These are phyloP conservation scores for Aegilops longissima DNA, from an alignment of 176 grass and related monocot species.

Conservation along the genomic window DNA sequence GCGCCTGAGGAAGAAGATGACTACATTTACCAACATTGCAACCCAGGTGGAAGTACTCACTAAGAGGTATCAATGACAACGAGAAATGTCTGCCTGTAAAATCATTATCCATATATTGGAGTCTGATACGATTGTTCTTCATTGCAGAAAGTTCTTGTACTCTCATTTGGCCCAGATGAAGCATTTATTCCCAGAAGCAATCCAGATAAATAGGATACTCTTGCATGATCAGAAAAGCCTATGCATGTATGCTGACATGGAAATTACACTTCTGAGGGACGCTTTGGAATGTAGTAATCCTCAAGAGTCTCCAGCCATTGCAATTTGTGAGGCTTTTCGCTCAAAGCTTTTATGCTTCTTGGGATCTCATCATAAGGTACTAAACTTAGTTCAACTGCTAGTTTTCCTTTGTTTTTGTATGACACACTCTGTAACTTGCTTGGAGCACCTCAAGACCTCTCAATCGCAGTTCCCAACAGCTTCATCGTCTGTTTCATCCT, in stretches of 20 bases:
- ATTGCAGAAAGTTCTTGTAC: conserved; percentile 63
- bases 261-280: conserved; percentile 73
- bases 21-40: conserved; percentile 73
- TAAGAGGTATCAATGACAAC: conserved; percentile 62
- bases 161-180: conserved; percentile 87
- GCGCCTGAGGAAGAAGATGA: conserved; percentile 58
- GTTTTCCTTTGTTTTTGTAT: not conserved
- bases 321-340: conserved; percentile 72
- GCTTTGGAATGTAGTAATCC: conserved; percentile 38
- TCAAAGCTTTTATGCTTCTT: conserved; percentile 70
- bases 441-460: conserved; percentile 6
- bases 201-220: conserved; percentile 79
- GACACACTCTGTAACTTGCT: not conserved
- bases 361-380: conserved; percentile 66
- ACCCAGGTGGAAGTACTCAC: conserved; percentile 79
- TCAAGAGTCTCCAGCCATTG: conserved; percentile 56
- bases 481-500: too few relatives aligned
- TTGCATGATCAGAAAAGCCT: conserved; percentile 72
- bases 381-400: conserved; percentile 29
- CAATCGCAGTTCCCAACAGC: not conserved
- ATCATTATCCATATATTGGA: not conserved
- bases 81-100: not conserved
- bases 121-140: conserved; percentile 18
- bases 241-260: conserved; percentile 86
- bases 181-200: conserved; percentile 80